These are phyloP conservation scores for Fusarium incarnatum DNA, from an alignment of 2,329 filamentous ascomycete species.

Conservation along the genomic window DNA sequence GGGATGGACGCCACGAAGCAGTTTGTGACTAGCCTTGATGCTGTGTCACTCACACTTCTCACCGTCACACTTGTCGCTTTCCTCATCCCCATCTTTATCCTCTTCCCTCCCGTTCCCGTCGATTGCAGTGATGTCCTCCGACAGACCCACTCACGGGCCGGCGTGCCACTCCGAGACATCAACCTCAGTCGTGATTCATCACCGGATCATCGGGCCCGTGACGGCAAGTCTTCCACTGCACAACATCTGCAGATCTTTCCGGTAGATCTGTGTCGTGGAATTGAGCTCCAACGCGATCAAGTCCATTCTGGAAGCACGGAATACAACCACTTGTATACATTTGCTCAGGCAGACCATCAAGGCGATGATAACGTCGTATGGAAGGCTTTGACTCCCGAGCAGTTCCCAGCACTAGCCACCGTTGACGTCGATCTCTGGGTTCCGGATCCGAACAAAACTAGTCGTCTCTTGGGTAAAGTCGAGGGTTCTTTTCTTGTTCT, in stretches of 20 bases:
- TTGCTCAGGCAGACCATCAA: conserved; percentile 69
- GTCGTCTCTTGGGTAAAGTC: conserved; percentile 62
- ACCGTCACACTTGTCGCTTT: conserved; percentile 62
- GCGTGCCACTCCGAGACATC: conserved; percentile 54
- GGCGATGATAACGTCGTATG: conserved; percentile 64
- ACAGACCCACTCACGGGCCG: conserved; percentile 65
- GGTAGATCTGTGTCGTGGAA: conserved; percentile 82
- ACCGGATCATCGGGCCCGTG: conserved; percentile 35
- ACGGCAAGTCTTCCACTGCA: conserved; percentile 47
- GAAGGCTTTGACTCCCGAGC: conserved; percentile 77
- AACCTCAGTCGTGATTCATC: conserved; percentile 50
- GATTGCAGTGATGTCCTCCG: conserved; percentile 64
- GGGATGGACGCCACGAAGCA: conserved; percentile 33
- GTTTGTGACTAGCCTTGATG: conserved; percentile 46
- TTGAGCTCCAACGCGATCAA: conserved; percentile 75
- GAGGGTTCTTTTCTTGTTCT: conserved; percentile 72
- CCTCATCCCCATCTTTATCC: conserved; percentile 63
- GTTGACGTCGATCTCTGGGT: conserved; percentile 76
- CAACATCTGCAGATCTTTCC: conserved; percentile 84
- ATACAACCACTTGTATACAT: conserved; percentile 85
- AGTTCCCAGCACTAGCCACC: conserved; percentile 77
- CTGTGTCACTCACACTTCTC: conserved; percentile 54
- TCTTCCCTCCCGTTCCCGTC: conserved; percentile 66
- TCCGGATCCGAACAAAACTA: conserved; percentile 69
- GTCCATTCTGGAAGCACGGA: conserved; percentile 77